Base-by-base conservation (phyloP, 2,329 filamentous ascomycete species). In the Tolypocladium guangdongense region DNA sequence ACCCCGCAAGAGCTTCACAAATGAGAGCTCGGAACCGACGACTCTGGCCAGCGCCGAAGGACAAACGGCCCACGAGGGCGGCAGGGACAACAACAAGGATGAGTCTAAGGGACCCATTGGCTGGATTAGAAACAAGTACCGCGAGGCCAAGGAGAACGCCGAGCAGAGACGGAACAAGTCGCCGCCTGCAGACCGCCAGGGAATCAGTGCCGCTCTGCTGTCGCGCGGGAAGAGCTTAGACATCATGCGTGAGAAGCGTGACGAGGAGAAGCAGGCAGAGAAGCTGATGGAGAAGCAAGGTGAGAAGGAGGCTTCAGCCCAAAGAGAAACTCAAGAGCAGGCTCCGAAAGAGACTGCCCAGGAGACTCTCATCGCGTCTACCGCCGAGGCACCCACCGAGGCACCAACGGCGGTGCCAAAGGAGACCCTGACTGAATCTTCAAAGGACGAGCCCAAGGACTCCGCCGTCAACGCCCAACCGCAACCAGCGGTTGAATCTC, bases 61-160 rank as follows among this genome's bases (percentile, higher is more conserved):
- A 18, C 70, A 71, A 20, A 64, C 63, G 6, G 66, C 61, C 36
- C 64, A 69, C 24, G 73, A 75, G n/a, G 59, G 63, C 33, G 68
- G 62, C 49, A 70, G 64, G 51, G 74, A 78, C 3, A 66, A 62
- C 45, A 46, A 43, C 51, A 73, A 65, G 54, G 76, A 80, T 10
- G 78, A 81, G 36, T 56, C 69, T 5, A 77, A 73, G 58, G 77
- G 78, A 3, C 71, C 80, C 10, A 71, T 81, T 8, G 75, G 75
- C 47, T 82, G 80, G 80, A 77, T 83, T 58, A 81, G 75, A 63
- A 78, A 70, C 64, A 83, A 83, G 63, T 81, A 81, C 62, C 76
- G 79, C 30, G 80, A 80, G 60, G 77, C 76, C 51, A 82, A 81
- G 64, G 80, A 81, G 58, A 79, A 69, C 43, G 74, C 70, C 0